Percentiles rank a stretch among this genome's conserved stretches.
Conservation (phyloP, 192 early-diverging fungal species). For the Coemansia sp. region DNA sequence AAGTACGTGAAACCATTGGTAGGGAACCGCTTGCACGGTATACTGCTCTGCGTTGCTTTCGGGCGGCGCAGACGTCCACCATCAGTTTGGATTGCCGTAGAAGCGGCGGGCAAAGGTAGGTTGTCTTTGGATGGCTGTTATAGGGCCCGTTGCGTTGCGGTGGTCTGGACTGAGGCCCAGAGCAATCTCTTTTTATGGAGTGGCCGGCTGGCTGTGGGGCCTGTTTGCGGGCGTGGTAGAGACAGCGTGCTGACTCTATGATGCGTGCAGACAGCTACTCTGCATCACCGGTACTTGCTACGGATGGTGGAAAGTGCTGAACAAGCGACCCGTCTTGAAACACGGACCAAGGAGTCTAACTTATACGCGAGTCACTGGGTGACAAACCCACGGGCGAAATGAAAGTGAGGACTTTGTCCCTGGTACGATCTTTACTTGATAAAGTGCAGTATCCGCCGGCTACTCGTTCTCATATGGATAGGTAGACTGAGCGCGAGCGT, state of each 20-base stretch:
- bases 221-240: background rate
- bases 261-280: background rate
- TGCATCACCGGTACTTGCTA: conserved; percentile 6
- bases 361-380: conserved; percentile 71
- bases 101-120: conserved; percentile 49
- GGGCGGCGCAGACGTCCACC: conserved; percentile 5
- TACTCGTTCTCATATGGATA: conserved; percentile 42
- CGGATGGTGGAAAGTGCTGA: conserved; percentile 63
- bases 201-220: background rate
- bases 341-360: conserved; percentile 84
- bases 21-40: conserved; percentile 60
- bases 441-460: conserved; percentile 59
- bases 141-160: conserved; percentile 53
- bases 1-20: conserved; percentile 82
- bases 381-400: conserved; percentile 53
- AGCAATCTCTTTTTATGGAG: conserved; percentile 15
- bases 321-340: conserved; percentile 78
- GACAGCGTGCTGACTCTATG: conserved; percentile 28
- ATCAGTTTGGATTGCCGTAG: conserved; percentile 53
- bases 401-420: conserved; percentile 51
- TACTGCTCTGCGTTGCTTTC: background rate
- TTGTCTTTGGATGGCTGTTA: conserved; percentile 56
- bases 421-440: conserved; percentile 23
- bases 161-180: conserved; percentile 59
- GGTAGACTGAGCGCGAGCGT: conserved; percentile 63